Evolutionary conservation across 2,329 filamentous ascomycete genomes (phyloP), one percentile per base, ranked within the genome.

Genomic region (Zarea fungicola): DNA sequence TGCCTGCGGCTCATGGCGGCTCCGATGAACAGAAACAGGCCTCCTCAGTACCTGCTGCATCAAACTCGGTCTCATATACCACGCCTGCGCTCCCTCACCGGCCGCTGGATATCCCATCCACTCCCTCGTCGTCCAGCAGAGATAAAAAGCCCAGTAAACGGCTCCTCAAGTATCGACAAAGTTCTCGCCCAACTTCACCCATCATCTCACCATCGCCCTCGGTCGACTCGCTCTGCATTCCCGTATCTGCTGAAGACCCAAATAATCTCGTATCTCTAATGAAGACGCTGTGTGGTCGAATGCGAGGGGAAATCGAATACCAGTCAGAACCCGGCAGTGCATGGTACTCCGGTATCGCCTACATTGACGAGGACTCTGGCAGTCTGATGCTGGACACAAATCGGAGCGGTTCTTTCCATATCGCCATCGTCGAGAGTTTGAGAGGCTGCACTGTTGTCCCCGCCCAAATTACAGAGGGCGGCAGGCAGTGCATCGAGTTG

Each of bases 241-340:
- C 82, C 3, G 71, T 85, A 42, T 76, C 78, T 29, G 83, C 82
- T 4, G 76, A 79, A 18, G 84, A 90, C 65, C 81, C 85, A 32
- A 84, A 84, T 57, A 86, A 82, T 60, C 77, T 92, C 22, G 70
- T 90, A 47, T 75, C 81, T 58, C 68, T 93, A 52, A 92, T 93
- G 87, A 87, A 84, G 63, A 83, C 78, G 21, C 71, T 89, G 6
- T 86, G 84, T 59, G 88, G 89, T 23, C 79, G 83, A 55, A 93
- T 92, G 87, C 83, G 83, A 58, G 88, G 88, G 49, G 82, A 85
- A 56, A 74, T 90, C 25, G 84, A 88, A 54, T 92, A 88, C 61
- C 81, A 85, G 57, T 74, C 74, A 36, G 80, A 81, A 31, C 72
- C 75, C 13, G 71, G 72, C 21, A 80, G 76, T 14, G 72, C 76